Evolutionary conservation across 1,284 basidiomycete species (phyloP).

Genomic region (Paramarasmius palmivorus): DNA sequence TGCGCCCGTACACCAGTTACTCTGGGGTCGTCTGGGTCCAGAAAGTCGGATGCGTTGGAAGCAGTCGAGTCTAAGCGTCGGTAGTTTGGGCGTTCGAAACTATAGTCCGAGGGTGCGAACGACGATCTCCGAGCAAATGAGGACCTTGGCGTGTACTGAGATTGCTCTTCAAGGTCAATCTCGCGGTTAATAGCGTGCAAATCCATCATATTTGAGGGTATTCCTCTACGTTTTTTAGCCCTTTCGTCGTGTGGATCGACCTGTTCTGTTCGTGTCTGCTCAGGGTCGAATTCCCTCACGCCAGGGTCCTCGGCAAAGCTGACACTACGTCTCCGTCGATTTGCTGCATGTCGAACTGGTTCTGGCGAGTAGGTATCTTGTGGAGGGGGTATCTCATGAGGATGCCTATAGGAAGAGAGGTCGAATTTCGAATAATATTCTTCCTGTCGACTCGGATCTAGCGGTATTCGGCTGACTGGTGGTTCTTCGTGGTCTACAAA

Average conservation of each 20-base stretch:
- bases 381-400: constrained; percentile 58
- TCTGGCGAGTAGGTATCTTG: constrained; percentile 34
- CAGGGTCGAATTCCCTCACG: constrained; percentile 23
- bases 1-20: constrained; percentile 44
- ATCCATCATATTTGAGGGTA: constrained; percentile 54
- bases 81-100: constrained; percentile 23
- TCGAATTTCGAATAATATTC: constrained; percentile 24
- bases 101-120: constrained; percentile 2
- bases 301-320: constrained; percentile 30
- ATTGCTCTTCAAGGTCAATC: constrained; percentile 23
- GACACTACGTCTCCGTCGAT: constrained; percentile 29
- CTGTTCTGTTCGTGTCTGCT: constrained; percentile 21
- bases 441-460: constrained; percentile 7
- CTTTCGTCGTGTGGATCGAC: constrained; percentile 29
- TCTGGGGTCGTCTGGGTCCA: constrained; percentile 57
- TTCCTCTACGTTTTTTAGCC: constrained; percentile 37
- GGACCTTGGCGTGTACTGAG: constrained; percentile 19
- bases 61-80: constrained; percentile 19
- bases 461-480: constrained; percentile 9
- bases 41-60: constrained; percentile 42
- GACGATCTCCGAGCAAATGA: constrained; percentile 4
- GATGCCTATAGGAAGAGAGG: constrained; percentile 57
- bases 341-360: constrained; percentile 22
- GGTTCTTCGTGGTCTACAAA: not conserved
- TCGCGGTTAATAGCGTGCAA: constrained; percentile 44